These are phyloP conservation scores for Moricandia moricandioides DNA, from an alignment of 345 rosid species.

Conservation along the genomic window DNA sequence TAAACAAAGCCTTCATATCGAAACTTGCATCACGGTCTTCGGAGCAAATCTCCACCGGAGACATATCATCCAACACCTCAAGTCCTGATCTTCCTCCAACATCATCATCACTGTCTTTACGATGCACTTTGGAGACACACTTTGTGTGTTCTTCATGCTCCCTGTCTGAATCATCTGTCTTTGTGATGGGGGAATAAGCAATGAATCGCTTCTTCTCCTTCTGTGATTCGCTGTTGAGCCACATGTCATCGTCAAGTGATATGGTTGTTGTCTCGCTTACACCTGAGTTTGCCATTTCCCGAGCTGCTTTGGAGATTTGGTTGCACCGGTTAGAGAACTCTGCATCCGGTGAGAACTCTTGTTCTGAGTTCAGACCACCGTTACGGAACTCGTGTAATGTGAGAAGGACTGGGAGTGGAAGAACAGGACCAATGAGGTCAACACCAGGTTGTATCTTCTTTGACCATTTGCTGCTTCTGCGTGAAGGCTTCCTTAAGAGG, in stretches of 20 bases:
- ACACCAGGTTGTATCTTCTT: constrained; percentile 40
- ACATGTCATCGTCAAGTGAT: constrained; percentile 39
- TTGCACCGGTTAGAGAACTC: constrained; percentile 40
- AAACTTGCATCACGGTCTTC: constrained; percentile 33
- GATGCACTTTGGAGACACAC: constrained; percentile 45
- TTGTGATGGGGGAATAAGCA: constrained; percentile 41
- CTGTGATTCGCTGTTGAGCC: constrained; percentile 44
- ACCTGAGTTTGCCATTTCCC: constrained; percentile 38
- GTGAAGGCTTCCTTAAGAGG: constrained; percentile 52
- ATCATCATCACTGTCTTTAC: constrained; percentile 18
- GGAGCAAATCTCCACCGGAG: constrained; percentile 52
- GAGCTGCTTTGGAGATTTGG: constrained; percentile 54
- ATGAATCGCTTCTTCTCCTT: constrained; percentile 42
- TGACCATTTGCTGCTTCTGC: constrained; percentile 57
- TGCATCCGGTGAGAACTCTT: constrained; percentile 43
- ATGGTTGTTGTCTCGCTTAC: constrained; percentile 10
- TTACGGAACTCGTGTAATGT: constrained; percentile 47
- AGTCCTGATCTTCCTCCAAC: constrained; percentile 23
- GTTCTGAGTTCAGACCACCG: constrained; percentile 42
- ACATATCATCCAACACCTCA: constrained; percentile 49
- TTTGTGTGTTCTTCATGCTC: constrained; percentile 27
- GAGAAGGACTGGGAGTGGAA: constrained; percentile 54
- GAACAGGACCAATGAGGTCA: constrained; percentile 60
- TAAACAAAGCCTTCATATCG: constrained; percentile 26
- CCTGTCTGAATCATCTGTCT: constrained; percentile 11